phyloP scores from a whole-genome alignment of 78 protist species.

The Dictyostelium purpureum region DNA sequence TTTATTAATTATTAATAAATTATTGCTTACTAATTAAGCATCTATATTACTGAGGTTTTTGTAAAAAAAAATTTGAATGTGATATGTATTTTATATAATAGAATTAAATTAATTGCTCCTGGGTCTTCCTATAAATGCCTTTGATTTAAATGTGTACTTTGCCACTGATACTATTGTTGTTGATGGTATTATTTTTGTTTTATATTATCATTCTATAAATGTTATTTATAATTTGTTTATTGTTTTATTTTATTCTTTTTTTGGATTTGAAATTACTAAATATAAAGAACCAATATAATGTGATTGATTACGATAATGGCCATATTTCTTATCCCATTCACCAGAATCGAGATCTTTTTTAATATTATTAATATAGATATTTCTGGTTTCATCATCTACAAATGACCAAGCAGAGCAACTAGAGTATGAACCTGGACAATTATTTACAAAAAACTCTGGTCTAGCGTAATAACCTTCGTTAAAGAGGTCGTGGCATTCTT shows the following conservation, averaged over 20 bases:
- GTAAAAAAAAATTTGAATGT: too few species aligned
- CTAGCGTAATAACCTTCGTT: neutral
- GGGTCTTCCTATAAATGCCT: too few species aligned
- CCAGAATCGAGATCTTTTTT: neutral
- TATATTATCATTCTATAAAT: too few species aligned
- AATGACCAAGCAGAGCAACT: neutral
- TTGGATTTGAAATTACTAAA: neutral
- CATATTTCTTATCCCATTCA: conserved; percentile 14
- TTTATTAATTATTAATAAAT: too few species aligned
- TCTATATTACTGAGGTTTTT: too few species aligned
- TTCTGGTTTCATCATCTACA: neutral
- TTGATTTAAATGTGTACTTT: too few species aligned
- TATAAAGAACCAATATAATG: neutral
- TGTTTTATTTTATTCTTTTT: neutral
- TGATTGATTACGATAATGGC: neutral
- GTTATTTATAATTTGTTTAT: too few species aligned
- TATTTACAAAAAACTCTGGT: neutral
- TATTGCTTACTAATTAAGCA: too few species aligned
- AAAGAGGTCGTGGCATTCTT: neutral
- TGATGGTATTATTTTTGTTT: too few species aligned
- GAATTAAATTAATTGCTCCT: too few species aligned
- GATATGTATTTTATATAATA: too few species aligned
- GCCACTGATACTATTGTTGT: too few species aligned
- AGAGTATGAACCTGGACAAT: neutral
- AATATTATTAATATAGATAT: neutral